phyloP scores from a whole-genome alignment of 331 rosid genomes.

The Pyrus hybrid region DNA sequence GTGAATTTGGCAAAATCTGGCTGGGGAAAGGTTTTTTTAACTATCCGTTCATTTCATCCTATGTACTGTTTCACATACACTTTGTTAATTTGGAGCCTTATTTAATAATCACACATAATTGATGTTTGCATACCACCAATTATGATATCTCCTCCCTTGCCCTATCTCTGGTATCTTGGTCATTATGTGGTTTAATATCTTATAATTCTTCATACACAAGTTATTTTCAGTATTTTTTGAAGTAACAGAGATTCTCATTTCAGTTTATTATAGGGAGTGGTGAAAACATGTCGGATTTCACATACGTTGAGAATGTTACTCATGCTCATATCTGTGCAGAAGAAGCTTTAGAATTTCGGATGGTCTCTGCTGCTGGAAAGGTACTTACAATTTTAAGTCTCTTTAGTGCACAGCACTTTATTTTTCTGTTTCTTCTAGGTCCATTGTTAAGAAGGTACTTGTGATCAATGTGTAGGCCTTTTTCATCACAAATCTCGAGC shows the following conservation, averaged over 20 bases:
- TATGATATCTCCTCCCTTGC: neutral
- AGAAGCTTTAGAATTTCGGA: constrained; percentile 61
- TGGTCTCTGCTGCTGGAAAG: constrained; percentile 78
- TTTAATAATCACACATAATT: neutral
- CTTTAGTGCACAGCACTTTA: neutral
- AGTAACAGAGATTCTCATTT: constrained; percentile 61
- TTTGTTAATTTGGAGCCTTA: neutral
- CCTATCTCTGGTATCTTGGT: constrained; percentile 7
- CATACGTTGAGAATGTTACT: constrained; percentile 68
- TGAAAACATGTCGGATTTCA: constrained; percentile 66
- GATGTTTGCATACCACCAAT: neutral
- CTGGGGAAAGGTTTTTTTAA: constrained; percentile 50
- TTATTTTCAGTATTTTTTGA: constrained; percentile 20
- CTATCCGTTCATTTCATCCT: constrained; percentile 1
- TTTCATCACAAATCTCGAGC: constrained; percentile 72
- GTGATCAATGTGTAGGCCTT: constrained; percentile 50
- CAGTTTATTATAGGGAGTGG: constrained; percentile 88
- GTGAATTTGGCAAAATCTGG: constrained; percentile 62
- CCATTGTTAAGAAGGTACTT: constrained; percentile 14
- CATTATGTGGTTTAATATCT: constrained; percentile 10
- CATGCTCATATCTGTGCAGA: constrained; percentile 90
- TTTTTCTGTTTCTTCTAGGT: constrained; percentile 1
- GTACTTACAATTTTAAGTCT: constrained; percentile 25
- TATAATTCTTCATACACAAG: constrained; percentile 1
- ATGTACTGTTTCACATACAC: neutral